Conservation (phyloP, 345 rosid genomes). For the Eucalyptus rudis region DNA sequence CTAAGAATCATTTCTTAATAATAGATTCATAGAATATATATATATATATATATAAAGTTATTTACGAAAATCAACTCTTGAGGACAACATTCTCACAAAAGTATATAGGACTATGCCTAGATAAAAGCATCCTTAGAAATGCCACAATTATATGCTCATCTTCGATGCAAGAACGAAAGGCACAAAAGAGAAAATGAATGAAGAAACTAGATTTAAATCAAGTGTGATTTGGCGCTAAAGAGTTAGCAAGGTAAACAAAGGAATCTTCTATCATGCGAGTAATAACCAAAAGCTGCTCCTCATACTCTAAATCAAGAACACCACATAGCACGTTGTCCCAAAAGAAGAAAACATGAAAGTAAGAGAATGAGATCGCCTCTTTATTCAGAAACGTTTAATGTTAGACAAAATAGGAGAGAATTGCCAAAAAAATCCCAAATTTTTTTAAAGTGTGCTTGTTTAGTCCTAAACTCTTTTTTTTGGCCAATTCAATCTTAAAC, state of each 20-base stretch:
- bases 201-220: neutral
- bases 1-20: neutral
- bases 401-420: neutral
- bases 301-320: neutral
- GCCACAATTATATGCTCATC: neutral
- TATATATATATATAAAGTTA: no score
- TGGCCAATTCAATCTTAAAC: no score
- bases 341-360: neutral
- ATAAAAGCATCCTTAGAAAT: neutral
- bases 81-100: neutral
- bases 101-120: neutral
- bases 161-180: neutral
- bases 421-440: no score
- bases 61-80: neutral
- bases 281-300: no score
- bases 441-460: rapidly evolving
- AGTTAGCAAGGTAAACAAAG: neutral
- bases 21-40: no score
- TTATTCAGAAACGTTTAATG: neutral
- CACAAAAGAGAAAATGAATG: neutral
- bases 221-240: neutral
- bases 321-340: neutral
- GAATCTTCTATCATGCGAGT: neutral
- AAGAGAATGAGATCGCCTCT: neutral
- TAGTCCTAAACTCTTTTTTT: no score